Evolutionary conservation across 2,329 filamentous ascomycete species (phyloP).

Genomic region (Arthrocladium fulminans): DNA sequence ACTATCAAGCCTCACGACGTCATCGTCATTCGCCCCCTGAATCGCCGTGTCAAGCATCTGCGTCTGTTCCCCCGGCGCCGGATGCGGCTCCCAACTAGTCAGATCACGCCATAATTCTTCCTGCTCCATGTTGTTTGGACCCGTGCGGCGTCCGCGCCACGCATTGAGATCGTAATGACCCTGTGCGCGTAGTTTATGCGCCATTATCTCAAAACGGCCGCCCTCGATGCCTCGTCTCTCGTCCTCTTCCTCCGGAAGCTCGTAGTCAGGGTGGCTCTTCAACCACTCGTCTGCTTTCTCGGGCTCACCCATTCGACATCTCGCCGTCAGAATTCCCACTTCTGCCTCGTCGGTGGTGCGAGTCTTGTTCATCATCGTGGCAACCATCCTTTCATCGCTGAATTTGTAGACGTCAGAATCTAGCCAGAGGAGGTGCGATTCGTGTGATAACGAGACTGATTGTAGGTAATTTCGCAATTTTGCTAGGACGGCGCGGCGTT

Average conservation of each 20-base stretch:
- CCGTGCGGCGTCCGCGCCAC: constrained; percentile 1
- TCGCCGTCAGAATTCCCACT: constrained; percentile 1
- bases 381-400: not conserved
- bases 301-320: constrained; percentile 1
- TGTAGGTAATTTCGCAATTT: constrained; percentile 7
- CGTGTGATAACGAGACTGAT: not conserved
- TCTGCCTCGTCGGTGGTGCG: not conserved
- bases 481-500: constrained; percentile 2
- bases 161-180: constrained; percentile 6
- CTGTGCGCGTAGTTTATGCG: not conserved
- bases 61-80: not conserved
- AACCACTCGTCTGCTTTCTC: not conserved
- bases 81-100: constrained; percentile 1
- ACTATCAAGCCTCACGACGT: constrained; percentile 1
- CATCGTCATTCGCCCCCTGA: not conserved
- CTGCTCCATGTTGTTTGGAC: constrained; percentile 1
- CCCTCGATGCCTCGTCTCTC: constrained; percentile 3
- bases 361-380: not conserved
- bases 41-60: constrained; percentile 3
- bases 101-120: not conserved
- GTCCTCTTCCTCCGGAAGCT: not conserved
- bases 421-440: constrained; percentile 7
- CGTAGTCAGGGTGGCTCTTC: not conserved
- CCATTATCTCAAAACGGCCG: not conserved
- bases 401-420: constrained; percentile 8